Evolutionary conservation across 2,329 filamentous ascomycete species (phyloP).

Genomic region (Shiraia sp.): DNA sequence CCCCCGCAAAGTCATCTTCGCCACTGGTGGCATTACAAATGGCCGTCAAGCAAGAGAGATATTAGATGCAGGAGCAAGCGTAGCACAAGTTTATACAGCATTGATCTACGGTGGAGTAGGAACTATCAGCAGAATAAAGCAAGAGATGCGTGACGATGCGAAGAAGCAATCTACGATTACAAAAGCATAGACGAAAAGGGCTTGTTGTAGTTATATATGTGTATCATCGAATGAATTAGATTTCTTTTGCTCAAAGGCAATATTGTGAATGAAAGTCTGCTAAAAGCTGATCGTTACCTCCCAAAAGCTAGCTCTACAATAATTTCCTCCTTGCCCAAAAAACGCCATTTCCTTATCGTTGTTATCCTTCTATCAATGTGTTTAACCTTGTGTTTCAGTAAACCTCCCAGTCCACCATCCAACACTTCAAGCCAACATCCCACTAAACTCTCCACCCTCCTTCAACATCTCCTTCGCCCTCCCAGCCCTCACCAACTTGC

Average conservation of each 20-base stretch:
- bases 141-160: slow-evolving; percentile 52
- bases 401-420: not conserved
- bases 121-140: slow-evolving; percentile 60
- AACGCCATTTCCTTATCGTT: slow-evolving; percentile 2
- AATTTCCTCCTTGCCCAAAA: not conserved
- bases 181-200: slow-evolving; percentile 6
- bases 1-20: slow-evolving; percentile 80
- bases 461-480: slow-evolving; percentile 40
- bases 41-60: slow-evolving; percentile 81
- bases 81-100: slow-evolving; percentile 90
- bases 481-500: slow-evolving; percentile 49
- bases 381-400: not conserved
- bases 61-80: slow-evolving; percentile 84
- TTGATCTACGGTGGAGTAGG: slow-evolving; percentile 66
- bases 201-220: too few relatives aligned
- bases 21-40: slow-evolving; percentile 88
- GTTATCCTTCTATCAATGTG: too few relatives aligned
- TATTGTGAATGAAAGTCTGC: too few relatives aligned
- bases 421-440: slow-evolving; percentile 34
- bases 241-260: too few relatives aligned
- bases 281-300: too few relatives aligned
- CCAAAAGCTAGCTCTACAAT: too few relatives aligned
- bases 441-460: slow-evolving; percentile 38
- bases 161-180: slow-evolving; percentile 27
- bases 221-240: too few relatives aligned